A percentile compares a stretch with the other conserved stretches of the same genome.
These are phyloP conservation scores for Nicotiana attenuata DNA, from an alignment of 257 asterid species.

Conservation along the genomic window DNA sequence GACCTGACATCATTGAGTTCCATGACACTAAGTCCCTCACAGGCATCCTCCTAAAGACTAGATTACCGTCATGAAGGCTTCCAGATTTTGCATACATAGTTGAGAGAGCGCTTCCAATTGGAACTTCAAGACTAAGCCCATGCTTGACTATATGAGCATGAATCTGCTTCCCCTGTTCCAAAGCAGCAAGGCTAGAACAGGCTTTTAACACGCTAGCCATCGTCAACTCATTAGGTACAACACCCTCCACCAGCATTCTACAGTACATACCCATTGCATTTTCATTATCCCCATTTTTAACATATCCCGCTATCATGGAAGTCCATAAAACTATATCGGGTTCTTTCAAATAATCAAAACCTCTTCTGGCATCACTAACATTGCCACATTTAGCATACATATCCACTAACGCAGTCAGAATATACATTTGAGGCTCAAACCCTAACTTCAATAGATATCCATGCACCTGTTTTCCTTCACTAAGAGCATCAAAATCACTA, in stretches of 20 bases:
- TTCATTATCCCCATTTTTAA: constrained; percentile 73
- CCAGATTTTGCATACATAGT: constrained; percentile 89
- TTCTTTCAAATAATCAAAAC: constrained; percentile 48
- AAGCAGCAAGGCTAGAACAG: constrained; percentile 66
- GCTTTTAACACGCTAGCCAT: constrained; percentile 76
- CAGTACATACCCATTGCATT: constrained; percentile 62
- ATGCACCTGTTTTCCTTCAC: constrained; percentile 66
- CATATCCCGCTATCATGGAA: constrained; percentile 78
- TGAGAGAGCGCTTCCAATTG: constrained; percentile 82
- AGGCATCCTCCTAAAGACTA: constrained; percentile 64
- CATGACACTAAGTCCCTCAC: constrained; percentile 69
- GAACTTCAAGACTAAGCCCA: constrained; percentile 67
- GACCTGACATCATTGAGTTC: constrained; percentile 91
- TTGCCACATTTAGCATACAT: constrained; percentile 87
- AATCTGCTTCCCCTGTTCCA: constrained; percentile 85
- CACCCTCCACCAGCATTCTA: constrained; percentile 54
- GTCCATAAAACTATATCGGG: constrained; percentile 82
- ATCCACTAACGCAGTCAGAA: constrained; percentile 70
- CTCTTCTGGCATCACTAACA: constrained; percentile 55
- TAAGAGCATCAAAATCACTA: constrained; percentile 47
- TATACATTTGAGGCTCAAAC: constrained; percentile 61
- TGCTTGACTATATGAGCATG: constrained; percentile 64
- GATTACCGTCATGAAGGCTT: constrained; percentile 48
- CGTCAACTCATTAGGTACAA: constrained; percentile 71
- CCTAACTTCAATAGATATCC: constrained; percentile 58